These are phyloP conservation scores for Albophoma yamanashiensis DNA, from an alignment of 2,329 filamentous ascomycete species.

Conservation along the genomic window DNA sequence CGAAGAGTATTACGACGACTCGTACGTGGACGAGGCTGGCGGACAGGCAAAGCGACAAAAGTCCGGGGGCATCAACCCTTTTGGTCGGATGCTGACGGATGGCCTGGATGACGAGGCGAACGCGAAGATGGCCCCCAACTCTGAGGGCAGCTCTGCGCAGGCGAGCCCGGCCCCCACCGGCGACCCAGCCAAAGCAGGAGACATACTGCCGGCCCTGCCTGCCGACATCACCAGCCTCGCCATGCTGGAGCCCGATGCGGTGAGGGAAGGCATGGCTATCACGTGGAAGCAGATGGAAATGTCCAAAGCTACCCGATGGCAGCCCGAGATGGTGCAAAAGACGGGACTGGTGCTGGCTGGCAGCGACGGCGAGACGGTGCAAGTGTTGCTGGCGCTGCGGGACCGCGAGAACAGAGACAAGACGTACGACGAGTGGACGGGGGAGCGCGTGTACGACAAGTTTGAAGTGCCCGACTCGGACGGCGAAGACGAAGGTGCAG, in stretches of 20 bases:
- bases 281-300: conserved; percentile 57
- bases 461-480: conserved; percentile 64
- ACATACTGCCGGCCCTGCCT: conserved; percentile 55
- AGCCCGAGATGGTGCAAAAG: conserved; percentile 51
- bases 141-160: neutral
- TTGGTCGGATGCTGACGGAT: neutral
- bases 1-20: conserved; percentile 18
- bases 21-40: conserved; percentile 19
- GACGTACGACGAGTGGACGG: conserved; percentile 53
- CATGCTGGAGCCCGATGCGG: conserved; percentile 33
- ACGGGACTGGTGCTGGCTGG: conserved; percentile 56
- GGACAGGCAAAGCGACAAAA: neutral
- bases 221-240: conserved; percentile 44
- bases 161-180: neutral
- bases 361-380: conserved; percentile 38
- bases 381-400: conserved; percentile 56
- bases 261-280: conserved; percentile 50
- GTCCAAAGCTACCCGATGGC: conserved; percentile 52
- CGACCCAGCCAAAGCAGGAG: conserved; percentile 12
- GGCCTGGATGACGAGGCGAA: neutral
- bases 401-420: conserved; percentile 52
- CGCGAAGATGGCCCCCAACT: conserved; percentile 1
- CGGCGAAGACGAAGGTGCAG: conserved; percentile 46
- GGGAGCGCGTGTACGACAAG: conserved; percentile 62
- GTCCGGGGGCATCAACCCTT: neutral